These are phyloP conservation scores for Crithidia sp. DNA, from an alignment of 208 protist species.

Conservation along the genomic window DNA sequence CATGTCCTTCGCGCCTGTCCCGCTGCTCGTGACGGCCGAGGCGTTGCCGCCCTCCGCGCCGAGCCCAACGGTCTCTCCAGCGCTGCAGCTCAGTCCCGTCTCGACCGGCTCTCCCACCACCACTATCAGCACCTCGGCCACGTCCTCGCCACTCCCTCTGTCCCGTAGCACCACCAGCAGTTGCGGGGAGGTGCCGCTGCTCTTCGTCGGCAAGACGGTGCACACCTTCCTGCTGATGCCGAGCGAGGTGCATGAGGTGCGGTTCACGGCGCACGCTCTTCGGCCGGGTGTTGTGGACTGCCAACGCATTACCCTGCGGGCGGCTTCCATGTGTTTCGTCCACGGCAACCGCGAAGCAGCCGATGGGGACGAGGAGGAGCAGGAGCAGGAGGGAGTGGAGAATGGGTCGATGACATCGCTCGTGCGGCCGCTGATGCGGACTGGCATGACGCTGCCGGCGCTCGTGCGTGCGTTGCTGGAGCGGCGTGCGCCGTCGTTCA, in stretches of 20 bases:
- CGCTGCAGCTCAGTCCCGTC: background rate
- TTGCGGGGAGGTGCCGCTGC: conserved; percentile 34
- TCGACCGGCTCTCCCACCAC: background rate
- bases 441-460: conserved; percentile 28
- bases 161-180: background rate
- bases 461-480: conserved; percentile 22
- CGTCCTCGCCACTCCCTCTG: background rate
- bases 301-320: conserved; percentile 63
- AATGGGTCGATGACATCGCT: conserved; percentile 9
- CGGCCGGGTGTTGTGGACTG: conserved; percentile 71
- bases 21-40: conserved; percentile 64
- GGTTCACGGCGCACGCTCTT: conserved; percentile 66
- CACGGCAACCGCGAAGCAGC: conserved; percentile 10
- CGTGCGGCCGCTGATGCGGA: conserved; percentile 27
- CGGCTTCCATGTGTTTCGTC: conserved; percentile 42
- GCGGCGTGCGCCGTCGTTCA: conserved; percentile 8
- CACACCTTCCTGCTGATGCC: conserved; percentile 73
- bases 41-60: conserved; percentile 27
- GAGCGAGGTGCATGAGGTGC: conserved; percentile 54
- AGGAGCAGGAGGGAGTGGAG: background rate
- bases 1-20: conserved; percentile 62
- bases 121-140: background rate
- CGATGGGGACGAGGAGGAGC: background rate
- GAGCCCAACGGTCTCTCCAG: background rate
- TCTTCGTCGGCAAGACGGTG: conserved; percentile 71